Evolutionary conservation across 805 yeast genomes (phyloP), one percentile per base, ranked within the genome.

Genomic region (Brettanomyces sp.): DNA sequence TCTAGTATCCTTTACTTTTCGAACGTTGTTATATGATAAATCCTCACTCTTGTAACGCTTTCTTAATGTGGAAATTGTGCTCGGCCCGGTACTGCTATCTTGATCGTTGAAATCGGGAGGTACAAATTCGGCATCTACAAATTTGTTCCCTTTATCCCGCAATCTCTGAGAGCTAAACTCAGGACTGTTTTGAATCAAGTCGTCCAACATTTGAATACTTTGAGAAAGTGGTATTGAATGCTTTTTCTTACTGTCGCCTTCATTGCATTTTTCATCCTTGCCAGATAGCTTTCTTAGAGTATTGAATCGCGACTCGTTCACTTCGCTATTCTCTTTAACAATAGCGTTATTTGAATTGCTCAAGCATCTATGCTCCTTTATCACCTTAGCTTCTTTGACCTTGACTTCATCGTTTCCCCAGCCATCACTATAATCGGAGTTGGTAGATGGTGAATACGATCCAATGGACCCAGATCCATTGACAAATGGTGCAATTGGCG

Each of bases 131-230:
- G 36, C 45, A 34, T 38, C 47, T 32, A 46, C 7, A 9, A 39
- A 23, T n/a, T 39, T 14, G 7, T 21, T 18, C 12, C 41, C 41
- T 14, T 22, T 38, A 12, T 18, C 25, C 32, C 11, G 32, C n/a
- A 12, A 21, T 11, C 41, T 14, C 13, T 24, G 21, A 12, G n/a
- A 9, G 18, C 40, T 41, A 28, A 48, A 48, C 18, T 48, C 53
- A 4, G 51, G 50, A 24, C 47, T 51, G 23, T 39, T 46, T 14
- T 46, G 48, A n/a, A 64, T 55, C 38, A 64, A 36, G 25, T 60
- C 64, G 46, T 64, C 68, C 5, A 65, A 52, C 60, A 64, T 53
- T 46, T 54, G 56, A 39, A 70, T 64, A 41, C 69, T 62, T 25
- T 59, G 39, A 2, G 44, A 42, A 8, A 43, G 36, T 5, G 45